Evolutionary conservation across 73 alveolate species (phyloP).

Genomic region (Uronychia setigera): DNA sequence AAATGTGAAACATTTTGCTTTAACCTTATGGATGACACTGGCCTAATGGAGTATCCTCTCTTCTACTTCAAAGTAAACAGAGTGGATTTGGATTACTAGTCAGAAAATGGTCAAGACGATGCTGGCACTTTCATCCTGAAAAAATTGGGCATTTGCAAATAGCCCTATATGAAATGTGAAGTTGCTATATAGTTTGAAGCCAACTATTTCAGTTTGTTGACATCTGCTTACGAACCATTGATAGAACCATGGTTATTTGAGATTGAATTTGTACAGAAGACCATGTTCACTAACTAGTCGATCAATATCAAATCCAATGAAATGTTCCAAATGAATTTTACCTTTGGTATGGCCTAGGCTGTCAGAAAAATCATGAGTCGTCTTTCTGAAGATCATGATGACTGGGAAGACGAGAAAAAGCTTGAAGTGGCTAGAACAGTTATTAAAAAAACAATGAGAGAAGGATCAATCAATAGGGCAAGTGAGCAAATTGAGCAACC

Average conservation of each 20-base stretch:
- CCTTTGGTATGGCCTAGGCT: constrained; percentile 50
- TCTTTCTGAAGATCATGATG: constrained; percentile 32
- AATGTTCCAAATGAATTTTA: constrained; percentile 46
- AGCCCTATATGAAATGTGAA: constrained; percentile 32
- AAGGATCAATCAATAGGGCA: neutral
- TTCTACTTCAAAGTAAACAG: constrained; percentile 27
- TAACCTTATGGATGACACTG: constrained; percentile 64
- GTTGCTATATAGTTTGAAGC: constrained; percentile 35
- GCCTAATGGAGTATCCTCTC: constrained; percentile 56
- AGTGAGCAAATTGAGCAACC: neutral
- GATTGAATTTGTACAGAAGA: constrained; percentile 17
- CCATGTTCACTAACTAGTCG: neutral
- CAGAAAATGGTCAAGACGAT: constrained; percentile 50
- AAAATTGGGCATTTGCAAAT: constrained; percentile 46
- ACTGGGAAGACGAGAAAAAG: constrained; percentile 59
- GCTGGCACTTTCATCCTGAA: constrained; percentile 53
- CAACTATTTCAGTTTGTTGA: constrained; percentile 37
- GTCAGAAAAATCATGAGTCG: constrained; percentile 19
- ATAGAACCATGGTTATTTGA: constrained; percentile 53
- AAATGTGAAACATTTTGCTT: constrained; percentile 37
- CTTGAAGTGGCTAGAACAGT: neutral
- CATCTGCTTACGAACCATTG: constrained; percentile 56
- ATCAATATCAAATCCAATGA: constrained; percentile 17
- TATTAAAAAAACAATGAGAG: neutral
- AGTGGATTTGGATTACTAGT: constrained; percentile 4